Evolutionary conservation across 768 basidiomycete species (phyloP).

Genomic region (Lentinus tigrinus): DNA sequence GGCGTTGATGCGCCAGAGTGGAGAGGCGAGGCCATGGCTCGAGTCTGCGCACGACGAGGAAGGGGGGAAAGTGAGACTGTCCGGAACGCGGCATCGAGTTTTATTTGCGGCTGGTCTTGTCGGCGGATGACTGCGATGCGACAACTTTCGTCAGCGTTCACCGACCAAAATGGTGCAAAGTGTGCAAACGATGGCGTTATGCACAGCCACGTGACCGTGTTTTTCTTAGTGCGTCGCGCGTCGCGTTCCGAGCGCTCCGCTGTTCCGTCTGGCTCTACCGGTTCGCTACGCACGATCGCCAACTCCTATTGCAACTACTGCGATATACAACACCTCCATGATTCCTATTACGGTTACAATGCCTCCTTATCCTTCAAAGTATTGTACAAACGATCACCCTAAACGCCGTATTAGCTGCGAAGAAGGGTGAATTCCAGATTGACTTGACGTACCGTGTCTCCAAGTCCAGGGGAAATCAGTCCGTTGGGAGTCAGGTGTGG

Average conservation of each 20-base stretch:
- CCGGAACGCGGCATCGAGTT: background rate
- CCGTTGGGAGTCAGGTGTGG: constrained; percentile 69
- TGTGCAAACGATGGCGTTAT: constrained; percentile 23
- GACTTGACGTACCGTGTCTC: constrained; percentile 70
- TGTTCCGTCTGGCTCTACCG: background rate
- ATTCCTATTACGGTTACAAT: background rate
- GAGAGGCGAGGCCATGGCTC: constrained; percentile 26
- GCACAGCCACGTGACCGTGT: constrained; percentile 13
- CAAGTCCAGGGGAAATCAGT: constrained; percentile 85
- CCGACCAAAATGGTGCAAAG: constrained; percentile 10
- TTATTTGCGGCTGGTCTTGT: constrained; percentile 3
- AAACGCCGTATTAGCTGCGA: background rate
- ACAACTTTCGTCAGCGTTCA: background rate
- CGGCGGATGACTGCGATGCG: background rate
- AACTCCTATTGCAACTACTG: background rate
- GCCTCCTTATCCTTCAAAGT: constrained; percentile 40
- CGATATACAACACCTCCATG: background rate
- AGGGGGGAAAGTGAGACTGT: background rate
- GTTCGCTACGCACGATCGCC: background rate
- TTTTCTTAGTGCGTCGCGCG: background rate
- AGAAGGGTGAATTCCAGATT: background rate
- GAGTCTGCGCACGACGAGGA: background rate
- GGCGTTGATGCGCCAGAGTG: constrained; percentile 29
- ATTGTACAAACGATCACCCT: constrained; percentile 88
- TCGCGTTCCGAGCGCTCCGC: constrained; percentile 1